Base-by-base conservation (phyloP, 805 yeast species). In the Ogataea methylovora region DNA sequence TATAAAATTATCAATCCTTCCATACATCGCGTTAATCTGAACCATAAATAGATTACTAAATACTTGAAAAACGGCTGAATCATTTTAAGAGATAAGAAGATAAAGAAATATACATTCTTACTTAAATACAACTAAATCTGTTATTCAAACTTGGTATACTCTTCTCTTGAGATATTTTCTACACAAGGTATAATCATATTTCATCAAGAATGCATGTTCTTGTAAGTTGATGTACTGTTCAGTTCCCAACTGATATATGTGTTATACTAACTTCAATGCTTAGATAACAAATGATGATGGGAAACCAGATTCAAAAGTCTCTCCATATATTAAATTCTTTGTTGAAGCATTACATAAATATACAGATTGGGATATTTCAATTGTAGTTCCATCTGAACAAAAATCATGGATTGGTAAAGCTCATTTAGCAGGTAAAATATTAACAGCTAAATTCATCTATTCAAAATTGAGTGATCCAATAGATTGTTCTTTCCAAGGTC, bases 381-480 rank as follows among this genome's bases (percentile, higher is more conserved):
- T 85, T 7, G 86, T 79, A 15, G 76, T 87, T 2, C 96, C 96
- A 12, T 69, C 75, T 32, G 92, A 83, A 40, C 74, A 69, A 44
- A 60, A 87, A 47, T 85, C 95, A 12, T 87, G 97, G 97, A 85
- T 84, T 35, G 94, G 94, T 19, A 87, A 87, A 55, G 95, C 96
- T 10, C 95, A 86, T 60, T 74, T 87, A 43, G 86, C 87, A 0
- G 84, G 80, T 6, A 69, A 71, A 42, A 64, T 71, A 13, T 53
- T 78, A 22, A 58, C 70, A 3, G 69, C 80, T 1, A 59, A 69
- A 3, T 80, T 71, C 49, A 61, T 78, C n/a, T 80, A 80, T 46
- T 67, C 79, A 14, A 66, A 72, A 4, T 48, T 60, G 11, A 43
- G 51, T 16, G 23, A 38, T 10, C 47, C 54, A 45, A 56, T 34